Evolutionary conservation across 2,329 filamentous ascomycete species (phyloP), one percentile per base, ranked within the genome.

Genomic region (Helotiales sp.): DNA sequence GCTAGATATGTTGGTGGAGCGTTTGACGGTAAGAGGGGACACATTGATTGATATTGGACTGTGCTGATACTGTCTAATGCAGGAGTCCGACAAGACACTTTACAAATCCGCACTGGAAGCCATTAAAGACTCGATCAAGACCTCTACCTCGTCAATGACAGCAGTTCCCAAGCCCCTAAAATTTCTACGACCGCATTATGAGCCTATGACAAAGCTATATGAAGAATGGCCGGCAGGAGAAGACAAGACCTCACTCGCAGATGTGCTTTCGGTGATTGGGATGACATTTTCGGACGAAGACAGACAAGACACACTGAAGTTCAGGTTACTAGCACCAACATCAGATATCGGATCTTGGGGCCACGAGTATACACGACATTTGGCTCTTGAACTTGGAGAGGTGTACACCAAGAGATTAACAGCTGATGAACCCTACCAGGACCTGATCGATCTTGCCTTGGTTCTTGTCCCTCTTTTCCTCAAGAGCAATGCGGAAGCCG

Each of bases 271-370:
- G 13, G 95, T 99, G 49, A 89, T 99, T 67, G 95, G 93, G 61
- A 99, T 99, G 95, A 99, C 95, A 54, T 97, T 93, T 73, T 96
- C 93, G 49, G 93, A 98, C 71, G 95, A 98, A 76, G 91, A 96
- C 70, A 87, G 91, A 74, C 86, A 96, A 75, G 95, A 99, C 74
- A 97, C 95, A 50, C 84, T 99, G 69, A 98, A 96, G 77, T 99
- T 95, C 79, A 87, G 95, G 65, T 82, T 99, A 52, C 82, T 97
- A 60, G 89, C 93, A 33, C 92, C 93, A 29, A 90, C 92, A 36
- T 87, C 92, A 73, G 95, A 99, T 74, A 91, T 99, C 70, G 90
- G 88, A 57, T 96, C 93, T 5, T 99, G 95, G 95, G 95, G 95
- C 58, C 96, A 99, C 74, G 95, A 99, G 81, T 99, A 99, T 74